Evolutionary conservation across 164 flowering plant genomes (phyloP).

Genomic region (Umbellularia californica): DNA sequence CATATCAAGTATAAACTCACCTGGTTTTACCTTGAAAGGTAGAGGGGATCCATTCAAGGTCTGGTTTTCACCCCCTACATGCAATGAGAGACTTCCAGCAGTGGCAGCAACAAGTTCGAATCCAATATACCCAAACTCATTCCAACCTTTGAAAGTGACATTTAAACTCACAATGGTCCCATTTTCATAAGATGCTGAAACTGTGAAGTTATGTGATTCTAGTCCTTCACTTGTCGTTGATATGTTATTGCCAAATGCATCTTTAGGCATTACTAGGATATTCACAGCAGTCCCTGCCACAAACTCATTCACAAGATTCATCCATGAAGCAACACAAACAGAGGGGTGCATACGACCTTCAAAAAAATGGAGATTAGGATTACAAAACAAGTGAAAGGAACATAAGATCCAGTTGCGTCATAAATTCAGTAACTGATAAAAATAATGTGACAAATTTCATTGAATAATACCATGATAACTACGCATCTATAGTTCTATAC

Average conservation of each 20-base stretch:
- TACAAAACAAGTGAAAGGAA: background rate
- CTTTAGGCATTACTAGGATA: constrained; percentile 65
- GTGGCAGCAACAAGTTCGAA: constrained; percentile 45
- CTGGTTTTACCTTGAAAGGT: constrained; percentile 75
- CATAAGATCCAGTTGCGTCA: background rate
- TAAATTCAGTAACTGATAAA: too few species aligned
- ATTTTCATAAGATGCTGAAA: constrained; percentile 38
- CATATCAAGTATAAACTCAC: constrained; percentile 29
- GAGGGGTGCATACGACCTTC: constrained; percentile 66
- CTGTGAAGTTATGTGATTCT: constrained; percentile 26
- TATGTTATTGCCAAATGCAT: constrained; percentile 88
- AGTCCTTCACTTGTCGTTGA: constrained; percentile 36
- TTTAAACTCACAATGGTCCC: constrained; percentile 45
- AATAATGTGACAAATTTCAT: too few species aligned
- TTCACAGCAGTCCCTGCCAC: constrained; percentile 60
- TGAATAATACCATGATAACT: too few species aligned
- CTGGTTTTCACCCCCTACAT: constrained; percentile 46
- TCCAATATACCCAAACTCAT: constrained; percentile 47
- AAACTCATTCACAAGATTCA: constrained; percentile 50
- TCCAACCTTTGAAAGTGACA: constrained; percentile 52
- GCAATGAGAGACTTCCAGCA: constrained; percentile 56
- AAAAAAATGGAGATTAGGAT: constrained; percentile 7
- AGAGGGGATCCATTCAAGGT: constrained; percentile 68
- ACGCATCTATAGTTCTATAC: too few species aligned
- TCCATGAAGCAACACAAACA: constrained; percentile 65